Base-by-base conservation (phyloP, 345 rosid genomes). In the Melaleuca alternifolia region DNA sequence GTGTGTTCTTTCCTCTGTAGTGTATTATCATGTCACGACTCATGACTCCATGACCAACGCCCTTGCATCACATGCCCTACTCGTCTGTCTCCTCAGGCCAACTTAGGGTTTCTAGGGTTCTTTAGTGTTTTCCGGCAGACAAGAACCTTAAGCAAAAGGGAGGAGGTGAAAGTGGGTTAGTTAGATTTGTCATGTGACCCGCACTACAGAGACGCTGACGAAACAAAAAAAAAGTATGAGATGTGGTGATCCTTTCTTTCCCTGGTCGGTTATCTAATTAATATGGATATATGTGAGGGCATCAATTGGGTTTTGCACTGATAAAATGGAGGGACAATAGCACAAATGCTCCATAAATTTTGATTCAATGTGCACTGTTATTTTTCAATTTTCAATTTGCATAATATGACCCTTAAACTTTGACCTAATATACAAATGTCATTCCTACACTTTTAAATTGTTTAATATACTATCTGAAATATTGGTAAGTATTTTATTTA, bases 331-430 rank as follows among this genome's bases (percentile, higher is more conserved):
- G 46, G 5, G 21, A 65, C 7, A 37, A 65, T 5, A 71, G 26
- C 2, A 71, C 16, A 11, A 12, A 26, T n/a, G 2, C 3, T 20
- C 1, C 13, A 8, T 37, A 37, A 71, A 18, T 1, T 37, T 37
- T 71, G 48, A 0, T 20, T 71, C 11, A 18, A 37, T 2, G 2
- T 9, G 6, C 7, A 71, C 18, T 37, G 26, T 18, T 10, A 1
- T 37, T 1, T 0, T 0, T 37, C 0, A 37, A 37, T 2, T 71
- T 37, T 71, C 33, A 18, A 20, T 71, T 37, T 71, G 26, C 10
- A 6, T 0, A 33, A 33, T 18, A 5, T 37, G 0, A 18, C 37
- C 6, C 3, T 0, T 71, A 1, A 71, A 71, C 44, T 3, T 59
- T 59, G 1, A 28, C 4, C 12, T 11, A 5, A 2, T 37, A 21